A percentile compares a stretch with the other conserved stretches of the same genome.
Conservation (phyloP, 768 basidiomycete genomes). For the Daedaleopsis sinensis region DNA sequence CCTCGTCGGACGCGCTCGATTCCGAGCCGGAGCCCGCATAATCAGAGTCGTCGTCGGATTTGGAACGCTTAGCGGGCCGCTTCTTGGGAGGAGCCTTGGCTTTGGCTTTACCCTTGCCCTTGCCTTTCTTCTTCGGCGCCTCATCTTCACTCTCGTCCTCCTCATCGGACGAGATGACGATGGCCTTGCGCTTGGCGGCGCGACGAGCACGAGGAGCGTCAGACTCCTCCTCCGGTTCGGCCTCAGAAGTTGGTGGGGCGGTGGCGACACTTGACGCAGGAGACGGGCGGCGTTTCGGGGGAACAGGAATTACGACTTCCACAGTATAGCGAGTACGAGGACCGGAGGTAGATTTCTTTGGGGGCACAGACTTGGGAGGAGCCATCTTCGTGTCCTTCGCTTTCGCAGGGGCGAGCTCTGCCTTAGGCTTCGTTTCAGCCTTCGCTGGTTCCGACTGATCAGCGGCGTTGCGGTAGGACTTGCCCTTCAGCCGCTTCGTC, state of each 20-base stretch:
- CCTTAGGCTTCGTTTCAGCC: conserved; percentile 7
- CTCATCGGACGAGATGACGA: conserved; percentile 50
- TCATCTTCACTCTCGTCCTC: conserved; percentile 45
- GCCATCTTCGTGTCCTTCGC: not conserved
- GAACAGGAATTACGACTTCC: conserved; percentile 58
- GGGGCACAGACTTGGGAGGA: not conserved
- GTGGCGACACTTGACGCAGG: conserved; percentile 37
- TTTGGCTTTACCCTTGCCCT: conserved; percentile 14
- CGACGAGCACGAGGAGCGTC: conserved; percentile 33
- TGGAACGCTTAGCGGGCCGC: conserved; percentile 21
- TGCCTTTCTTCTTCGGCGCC: conserved; percentile 16
- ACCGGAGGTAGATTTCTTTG: conserved; percentile 2
- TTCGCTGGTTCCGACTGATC: conserved; percentile 30
- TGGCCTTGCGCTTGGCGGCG: conserved; percentile 39
- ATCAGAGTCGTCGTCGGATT: conserved; percentile 22
- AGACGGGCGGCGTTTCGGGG: conserved; percentile 20
- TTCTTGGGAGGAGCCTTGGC: conserved; percentile 17
- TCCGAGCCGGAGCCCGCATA: conserved; percentile 18
- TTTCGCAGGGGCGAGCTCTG: not conserved
- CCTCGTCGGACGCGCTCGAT: conserved; percentile 2
- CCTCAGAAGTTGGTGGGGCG: conserved; percentile 33
- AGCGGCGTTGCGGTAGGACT: conserved; percentile 66
- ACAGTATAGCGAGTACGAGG: conserved; percentile 41
- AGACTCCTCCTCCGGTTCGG: conserved; percentile 42
- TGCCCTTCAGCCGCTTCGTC: conserved; percentile 76